phyloP scores from a whole-genome alignment of 805 yeast species.

The Lachancea kluyveri region DNA sequence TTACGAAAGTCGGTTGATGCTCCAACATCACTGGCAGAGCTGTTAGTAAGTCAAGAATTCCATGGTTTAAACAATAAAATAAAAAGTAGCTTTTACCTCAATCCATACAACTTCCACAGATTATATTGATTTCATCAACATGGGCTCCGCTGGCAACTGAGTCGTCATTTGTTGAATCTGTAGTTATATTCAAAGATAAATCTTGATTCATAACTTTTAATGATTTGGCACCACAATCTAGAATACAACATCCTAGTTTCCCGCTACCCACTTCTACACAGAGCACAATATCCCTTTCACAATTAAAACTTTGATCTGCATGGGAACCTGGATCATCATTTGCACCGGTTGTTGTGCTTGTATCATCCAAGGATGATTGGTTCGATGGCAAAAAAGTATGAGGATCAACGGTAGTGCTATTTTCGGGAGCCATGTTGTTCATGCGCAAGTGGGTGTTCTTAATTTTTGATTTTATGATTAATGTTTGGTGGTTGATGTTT shows the following conservation, averaged over 20 bases:
- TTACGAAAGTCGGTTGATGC: constrained; percentile 14
- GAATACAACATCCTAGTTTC: constrained; percentile 13
- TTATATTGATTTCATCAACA: constrained; percentile 12
- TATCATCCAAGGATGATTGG: no score
- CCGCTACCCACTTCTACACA: constrained; percentile 11
- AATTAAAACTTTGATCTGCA: constrained; percentile 6
- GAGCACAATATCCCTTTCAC: constrained; percentile 9
- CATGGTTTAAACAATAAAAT: no score
- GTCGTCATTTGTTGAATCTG: background rate
- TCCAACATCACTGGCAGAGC: constrained; percentile 14
- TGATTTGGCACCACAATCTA: constrained; percentile 8
- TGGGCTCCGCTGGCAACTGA: background rate
- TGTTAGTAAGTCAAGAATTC: no score
- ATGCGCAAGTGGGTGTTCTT: no score
- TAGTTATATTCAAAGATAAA: constrained; percentile 5
- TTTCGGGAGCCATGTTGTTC: no score
- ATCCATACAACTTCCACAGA: constrained; percentile 11
- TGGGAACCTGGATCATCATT: no score
- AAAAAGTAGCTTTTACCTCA: no score
- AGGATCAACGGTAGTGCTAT: no score
- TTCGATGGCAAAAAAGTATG: no score
- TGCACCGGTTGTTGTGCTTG: no score
- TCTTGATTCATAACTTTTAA: constrained; percentile 16
- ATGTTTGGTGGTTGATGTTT: no score
- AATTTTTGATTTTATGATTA: no score